phyloP scores from a whole-genome alignment of 805 yeast species.

The Pichia membranifaciens region DNA sequence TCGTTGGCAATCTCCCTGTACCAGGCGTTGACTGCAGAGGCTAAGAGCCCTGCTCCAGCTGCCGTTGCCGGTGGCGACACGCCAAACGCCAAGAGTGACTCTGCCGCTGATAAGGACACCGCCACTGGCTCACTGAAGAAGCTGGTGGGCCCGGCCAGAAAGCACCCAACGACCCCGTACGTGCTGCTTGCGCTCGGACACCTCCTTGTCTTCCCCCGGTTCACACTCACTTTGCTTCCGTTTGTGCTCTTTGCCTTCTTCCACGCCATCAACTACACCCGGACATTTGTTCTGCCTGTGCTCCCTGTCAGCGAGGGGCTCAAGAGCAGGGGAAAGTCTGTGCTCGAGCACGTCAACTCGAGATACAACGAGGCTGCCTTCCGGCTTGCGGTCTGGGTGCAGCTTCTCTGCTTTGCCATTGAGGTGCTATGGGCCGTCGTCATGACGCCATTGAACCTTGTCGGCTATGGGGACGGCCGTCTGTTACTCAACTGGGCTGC shows the following conservation, averaged over 20 bases:
- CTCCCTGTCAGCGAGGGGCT: constrained; percentile 29
- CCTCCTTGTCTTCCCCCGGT: constrained; percentile 53
- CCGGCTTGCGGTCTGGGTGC: constrained; percentile 54
- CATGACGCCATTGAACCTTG: constrained; percentile 11
- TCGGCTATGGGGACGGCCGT: constrained; percentile 14
- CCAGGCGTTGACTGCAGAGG: constrained; percentile 41
- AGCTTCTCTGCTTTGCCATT: constrained; percentile 28
- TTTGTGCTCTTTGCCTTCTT: constrained; percentile 73
- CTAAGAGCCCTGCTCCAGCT: too few species aligned
- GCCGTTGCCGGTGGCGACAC: too few species aligned
- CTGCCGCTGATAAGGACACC: too few species aligned
- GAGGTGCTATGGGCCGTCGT: constrained; percentile 34
- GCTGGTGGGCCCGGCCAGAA: constrained; percentile 9
- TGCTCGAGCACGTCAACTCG: constrained; percentile 41
- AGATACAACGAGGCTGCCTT: constrained; percentile 54
- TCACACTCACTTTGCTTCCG: constrained; percentile 61
- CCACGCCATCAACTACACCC: constrained; percentile 70
- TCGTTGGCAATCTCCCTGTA: constrained; percentile 73
- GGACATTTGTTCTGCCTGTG: constrained; percentile 62
- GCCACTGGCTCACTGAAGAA: constrained; percentile 4
- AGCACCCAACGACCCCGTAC: constrained; percentile 43
- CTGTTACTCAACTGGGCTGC: constrained; percentile 43
- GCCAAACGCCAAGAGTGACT: too few species aligned
- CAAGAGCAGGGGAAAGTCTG: constrained; percentile 11
- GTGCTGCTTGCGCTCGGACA: constrained; percentile 49